Evolutionary conservation across 331 rosid species (phyloP).

Genomic region (Saraca asoca): DNA sequence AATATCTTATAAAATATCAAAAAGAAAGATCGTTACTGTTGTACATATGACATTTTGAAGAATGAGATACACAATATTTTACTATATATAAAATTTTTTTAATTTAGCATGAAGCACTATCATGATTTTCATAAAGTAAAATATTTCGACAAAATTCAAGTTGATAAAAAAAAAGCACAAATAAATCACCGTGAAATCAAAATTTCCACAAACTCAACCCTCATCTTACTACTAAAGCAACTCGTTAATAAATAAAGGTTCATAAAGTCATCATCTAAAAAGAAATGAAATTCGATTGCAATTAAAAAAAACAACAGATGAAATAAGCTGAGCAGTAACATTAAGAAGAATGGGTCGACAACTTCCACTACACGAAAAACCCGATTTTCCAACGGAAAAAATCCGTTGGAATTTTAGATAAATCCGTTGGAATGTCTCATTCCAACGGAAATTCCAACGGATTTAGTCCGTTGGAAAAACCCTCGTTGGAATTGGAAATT

Average conservation of each 20-base stretch:
- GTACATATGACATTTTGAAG: neutral
- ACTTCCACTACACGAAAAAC: too few relatives aligned
- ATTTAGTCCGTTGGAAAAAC: too few relatives aligned
- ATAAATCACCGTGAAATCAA: neutral
- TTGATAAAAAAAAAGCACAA: too few relatives aligned
- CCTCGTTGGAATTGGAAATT: too few relatives aligned
- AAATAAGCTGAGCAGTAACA: neutral
- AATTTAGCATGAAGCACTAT: too few relatives aligned
- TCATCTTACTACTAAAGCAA: neutral
- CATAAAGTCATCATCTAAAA: slow-evolving; percentile 1
- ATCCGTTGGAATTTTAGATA: too few relatives aligned
- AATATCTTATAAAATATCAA: slow-evolving; percentile 16
- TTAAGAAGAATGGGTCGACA: neutral
- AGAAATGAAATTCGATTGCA: neutral
- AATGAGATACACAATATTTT: neutral
- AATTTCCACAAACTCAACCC: slow-evolving; percentile 11
- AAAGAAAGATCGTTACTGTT: neutral
- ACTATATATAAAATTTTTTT: neutral
- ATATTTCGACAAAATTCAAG: slow-evolving; percentile 1
- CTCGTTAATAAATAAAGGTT: slow-evolving; percentile 19
- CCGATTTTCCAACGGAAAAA: too few relatives aligned
- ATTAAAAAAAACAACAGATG: neutral
- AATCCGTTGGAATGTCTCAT: too few relatives aligned
- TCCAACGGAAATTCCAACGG: too few relatives aligned
- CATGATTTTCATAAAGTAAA: neutral